These are phyloP conservation scores for Pseudocercospora cruenta DNA, from an alignment of 2,329 filamentous ascomycete genomes.

Conservation along the genomic window DNA sequence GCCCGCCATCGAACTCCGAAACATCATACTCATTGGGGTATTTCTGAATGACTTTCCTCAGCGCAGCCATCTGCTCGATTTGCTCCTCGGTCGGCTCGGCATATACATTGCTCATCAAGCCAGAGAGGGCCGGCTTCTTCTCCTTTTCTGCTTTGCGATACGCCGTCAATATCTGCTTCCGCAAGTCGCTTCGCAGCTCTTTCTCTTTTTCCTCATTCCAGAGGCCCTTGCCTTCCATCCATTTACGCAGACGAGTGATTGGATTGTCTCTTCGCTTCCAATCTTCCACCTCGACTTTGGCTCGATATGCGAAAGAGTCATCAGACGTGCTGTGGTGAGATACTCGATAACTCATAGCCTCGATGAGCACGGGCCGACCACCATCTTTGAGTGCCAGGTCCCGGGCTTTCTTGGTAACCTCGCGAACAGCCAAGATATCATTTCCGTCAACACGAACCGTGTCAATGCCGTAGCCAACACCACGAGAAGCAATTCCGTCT, in stretches of 20 bases:
- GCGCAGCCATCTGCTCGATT: slow-evolving; percentile 72
- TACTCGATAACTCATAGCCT: slow-evolving; percentile 98
- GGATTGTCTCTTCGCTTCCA: slow-evolving; percentile 92
- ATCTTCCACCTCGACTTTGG: slow-evolving; percentile 88
- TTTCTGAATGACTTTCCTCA: slow-evolving; percentile 75
- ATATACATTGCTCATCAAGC: slow-evolving; percentile 87
- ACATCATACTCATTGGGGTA: slow-evolving; percentile 95
- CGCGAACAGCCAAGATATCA: slow-evolving; percentile 85
- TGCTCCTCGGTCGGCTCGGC: slow-evolving; percentile 82
- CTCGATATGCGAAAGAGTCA: slow-evolving; percentile 94
- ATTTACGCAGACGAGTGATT: slow-evolving; percentile 82
- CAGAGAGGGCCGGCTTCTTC: slow-evolving; percentile 72
- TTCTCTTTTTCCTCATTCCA: slow-evolving; percentile 88
- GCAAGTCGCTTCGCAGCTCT: slow-evolving; percentile 64
- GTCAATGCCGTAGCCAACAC: slow-evolving; percentile 90
- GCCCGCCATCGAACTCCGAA: slow-evolving; percentile 72
- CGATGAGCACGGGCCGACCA: slow-evolving; percentile 82
- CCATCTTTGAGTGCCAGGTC: slow-evolving; percentile 77
- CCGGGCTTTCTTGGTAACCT: slow-evolving; percentile 76
- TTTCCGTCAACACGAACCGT: slow-evolving; percentile 94
- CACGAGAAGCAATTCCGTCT: slow-evolving; percentile 85
- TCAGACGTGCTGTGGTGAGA: slow-evolving; percentile 96
- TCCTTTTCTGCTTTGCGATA: slow-evolving; percentile 82
- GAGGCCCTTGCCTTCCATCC: slow-evolving; percentile 78
- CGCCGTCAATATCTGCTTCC: slow-evolving; percentile 78